Evolutionary conservation across 106 monocot genomes (phyloP).

Genomic region (Triglochin maritima): DNA sequence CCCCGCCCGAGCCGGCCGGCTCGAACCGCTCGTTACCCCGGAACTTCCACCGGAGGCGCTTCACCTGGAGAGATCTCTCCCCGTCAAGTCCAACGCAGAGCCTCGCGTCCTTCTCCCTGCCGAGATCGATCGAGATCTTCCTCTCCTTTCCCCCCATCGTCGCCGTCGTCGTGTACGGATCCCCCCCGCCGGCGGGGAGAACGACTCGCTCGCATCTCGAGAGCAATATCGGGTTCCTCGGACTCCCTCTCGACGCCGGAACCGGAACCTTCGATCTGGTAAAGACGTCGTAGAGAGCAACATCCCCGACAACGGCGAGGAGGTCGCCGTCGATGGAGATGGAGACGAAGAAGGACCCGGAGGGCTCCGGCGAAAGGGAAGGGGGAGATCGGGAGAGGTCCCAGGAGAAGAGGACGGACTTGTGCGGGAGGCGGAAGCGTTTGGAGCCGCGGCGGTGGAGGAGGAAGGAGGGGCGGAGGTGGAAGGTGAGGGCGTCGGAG

Average conservation of each 20-base stretch:
- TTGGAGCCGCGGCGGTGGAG: slow-evolving; percentile 56
- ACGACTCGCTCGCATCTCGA: slow-evolving; percentile 64
- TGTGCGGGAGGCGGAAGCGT: slow-evolving; percentile 26
- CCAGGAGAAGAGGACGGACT: slow-evolving; percentile 34
- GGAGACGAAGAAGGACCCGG: slow-evolving; percentile 44
- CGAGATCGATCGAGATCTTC: slow-evolving; percentile 56
- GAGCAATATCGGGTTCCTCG: slow-evolving; percentile 20
- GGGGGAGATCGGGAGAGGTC: slow-evolving; percentile 46
- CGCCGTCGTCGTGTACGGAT: slow-evolving; percentile 39
- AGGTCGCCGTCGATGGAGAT: slow-evolving; percentile 55
- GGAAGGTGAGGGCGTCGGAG: slow-evolving; percentile 28
- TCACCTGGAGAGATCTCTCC: slow-evolving; percentile 41
- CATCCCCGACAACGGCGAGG: slow-evolving; percentile 51
- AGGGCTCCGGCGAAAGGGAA: slow-evolving; percentile 31
- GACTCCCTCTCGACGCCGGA: not conserved
- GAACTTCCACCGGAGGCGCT: slow-evolving; percentile 75
- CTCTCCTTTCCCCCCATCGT: slow-evolving; percentile 41
- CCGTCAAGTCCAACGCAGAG: slow-evolving; percentile 53
- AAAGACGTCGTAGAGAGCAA: not conserved
- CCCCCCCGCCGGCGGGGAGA: slow-evolving; percentile 18
- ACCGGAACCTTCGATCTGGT: not conserved
- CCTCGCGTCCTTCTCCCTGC: slow-evolving; percentile 27
- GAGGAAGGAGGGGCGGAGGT: slow-evolving; percentile 56
- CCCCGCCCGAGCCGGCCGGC: slow-evolving; percentile 2
- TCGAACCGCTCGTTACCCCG: slow-evolving; percentile 61